phyloP scores from a whole-genome alignment of 176 grass and related monocot species.

The Oryza longistaminata region DNA sequence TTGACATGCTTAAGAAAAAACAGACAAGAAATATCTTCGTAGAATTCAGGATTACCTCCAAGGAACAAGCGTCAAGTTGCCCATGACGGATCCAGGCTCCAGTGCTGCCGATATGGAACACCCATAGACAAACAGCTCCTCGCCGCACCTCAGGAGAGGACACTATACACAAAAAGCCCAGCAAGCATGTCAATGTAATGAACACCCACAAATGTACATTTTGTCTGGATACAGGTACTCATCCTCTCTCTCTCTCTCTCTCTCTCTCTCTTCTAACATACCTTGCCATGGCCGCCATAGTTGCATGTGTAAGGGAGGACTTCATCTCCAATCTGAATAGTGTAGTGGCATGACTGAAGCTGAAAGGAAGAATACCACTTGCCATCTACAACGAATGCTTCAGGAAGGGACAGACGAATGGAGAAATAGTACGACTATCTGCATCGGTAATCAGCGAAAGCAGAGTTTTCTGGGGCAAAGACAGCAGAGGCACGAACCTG shows the following conservation, averaged over 20 bases:
- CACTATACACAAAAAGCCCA: constrained; percentile 34
- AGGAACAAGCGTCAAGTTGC: constrained; percentile 62
- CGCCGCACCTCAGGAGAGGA: constrained; percentile 36
- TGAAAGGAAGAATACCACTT: constrained; percentile 45
- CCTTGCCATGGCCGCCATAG: constrained; percentile 58
- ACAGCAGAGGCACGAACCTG: constrained; percentile 60
- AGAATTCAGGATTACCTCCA: constrained; percentile 47
- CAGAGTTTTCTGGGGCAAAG: constrained; percentile 51
- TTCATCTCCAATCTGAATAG: constrained; percentile 32
- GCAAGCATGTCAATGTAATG: background rate
- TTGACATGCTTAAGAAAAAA: background rate
- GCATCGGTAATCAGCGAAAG: background rate
- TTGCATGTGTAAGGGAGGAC: constrained; percentile 32
- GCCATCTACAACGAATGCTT: constrained; percentile 50
- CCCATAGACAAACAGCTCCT: constrained; percentile 55
- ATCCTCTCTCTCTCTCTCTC: no score
- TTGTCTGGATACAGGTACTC: background rate
- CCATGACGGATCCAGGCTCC: constrained; percentile 51
- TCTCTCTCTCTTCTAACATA: background rate
- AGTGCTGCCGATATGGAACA: constrained; percentile 30
- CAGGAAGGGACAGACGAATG: constrained; percentile 56
- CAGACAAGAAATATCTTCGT: background rate
- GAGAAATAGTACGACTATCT: constrained; percentile 45
- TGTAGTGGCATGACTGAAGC: constrained; percentile 45
- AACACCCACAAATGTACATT: background rate